These are phyloP conservation scores for Solanum chaucha DNA, from an alignment of 257 asterid species.

Conservation along the genomic window DNA sequence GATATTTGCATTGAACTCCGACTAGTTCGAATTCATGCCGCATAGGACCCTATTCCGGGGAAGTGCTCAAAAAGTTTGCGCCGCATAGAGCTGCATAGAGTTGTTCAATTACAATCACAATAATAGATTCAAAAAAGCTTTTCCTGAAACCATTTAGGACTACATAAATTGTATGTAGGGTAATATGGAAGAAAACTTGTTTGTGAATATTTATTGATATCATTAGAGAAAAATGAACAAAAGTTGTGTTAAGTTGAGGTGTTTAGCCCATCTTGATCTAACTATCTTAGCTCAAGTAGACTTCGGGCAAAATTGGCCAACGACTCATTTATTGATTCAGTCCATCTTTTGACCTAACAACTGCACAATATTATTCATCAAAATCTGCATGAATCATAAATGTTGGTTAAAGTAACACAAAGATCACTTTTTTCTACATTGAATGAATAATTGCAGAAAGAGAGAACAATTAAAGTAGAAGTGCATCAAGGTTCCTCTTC, in stretches of 20 bases:
- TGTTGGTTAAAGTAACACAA: neutral
- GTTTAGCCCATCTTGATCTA: neutral
- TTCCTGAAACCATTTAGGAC: neutral
- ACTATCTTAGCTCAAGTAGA: neutral
- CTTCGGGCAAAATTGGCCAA: neutral
- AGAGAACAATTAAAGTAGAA: slow-evolving; percentile 19
- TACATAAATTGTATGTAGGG: neutral
- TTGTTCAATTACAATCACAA: neutral
- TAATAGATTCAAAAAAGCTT: neutral
- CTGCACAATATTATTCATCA: neutral
- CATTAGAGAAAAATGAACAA: neutral
- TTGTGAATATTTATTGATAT: neutral
- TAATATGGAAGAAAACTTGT: neutral
- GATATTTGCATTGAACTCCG: neutral
- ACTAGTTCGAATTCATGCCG: too few relatives aligned
- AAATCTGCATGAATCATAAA: neutral
- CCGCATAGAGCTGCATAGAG: neutral
- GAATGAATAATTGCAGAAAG: neutral
- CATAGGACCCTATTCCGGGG: neutral
- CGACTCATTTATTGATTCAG: neutral
- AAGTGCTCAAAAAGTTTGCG: neutral
- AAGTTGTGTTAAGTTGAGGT: neutral
- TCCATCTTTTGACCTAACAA: neutral
- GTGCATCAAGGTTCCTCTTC: slow-evolving; percentile 72
- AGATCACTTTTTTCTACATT: neutral